Evolutionary conservation across 2,329 filamentous ascomycete species (phyloP), one percentile per base, ranked within the genome.

Genomic region (Aspergillus phoenicis): DNA sequence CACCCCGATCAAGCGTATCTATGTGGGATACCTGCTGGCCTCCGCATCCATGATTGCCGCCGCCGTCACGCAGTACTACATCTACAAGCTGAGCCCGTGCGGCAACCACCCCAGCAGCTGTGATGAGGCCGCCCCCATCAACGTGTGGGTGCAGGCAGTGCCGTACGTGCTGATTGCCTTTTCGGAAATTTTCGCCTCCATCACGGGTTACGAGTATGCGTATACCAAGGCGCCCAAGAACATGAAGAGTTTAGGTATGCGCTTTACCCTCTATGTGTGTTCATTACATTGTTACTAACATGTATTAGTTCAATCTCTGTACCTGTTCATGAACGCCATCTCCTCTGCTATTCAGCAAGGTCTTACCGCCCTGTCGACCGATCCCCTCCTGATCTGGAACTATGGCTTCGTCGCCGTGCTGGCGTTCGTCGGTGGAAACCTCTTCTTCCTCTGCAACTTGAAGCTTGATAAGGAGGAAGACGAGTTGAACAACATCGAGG

Each of bases 161-260:
- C 75, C 79, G 1, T 83, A 83, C 68, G 75, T 84, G 7, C 75
- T 87, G 4, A 79, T 85, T 60, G 84, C 80, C 28, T 78, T 85
- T 63, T 84, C 82, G 4, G 84, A 86, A 67, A 85, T 85, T 64
- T 83, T 86, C 66, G 80, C 82, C 8, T 82, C 79, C 11, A 82
- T 86, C 66, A 86, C 84, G 0, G 87, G 86, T 1, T 85, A 89
- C 68, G 89, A 91, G 73, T 91, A 90, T 67, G 90, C 90, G 33
- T 92, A 87, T 78, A 88, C 87, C 70, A 91, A 91, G 77, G 89
- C 89, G 0, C 90, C 90, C 36, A 86, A 84, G 73, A 91, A 91
- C 79, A 93, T 93, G 90, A 88, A 89, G 70, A 89, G 86, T 8
- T 81, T 91, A 38, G 88, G 48, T 82, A 77, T 73, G 28, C 8